Evolutionary conservation across 768 basidiomycete genomes (phyloP).

Genomic region (Kwoniella sp.): DNA sequence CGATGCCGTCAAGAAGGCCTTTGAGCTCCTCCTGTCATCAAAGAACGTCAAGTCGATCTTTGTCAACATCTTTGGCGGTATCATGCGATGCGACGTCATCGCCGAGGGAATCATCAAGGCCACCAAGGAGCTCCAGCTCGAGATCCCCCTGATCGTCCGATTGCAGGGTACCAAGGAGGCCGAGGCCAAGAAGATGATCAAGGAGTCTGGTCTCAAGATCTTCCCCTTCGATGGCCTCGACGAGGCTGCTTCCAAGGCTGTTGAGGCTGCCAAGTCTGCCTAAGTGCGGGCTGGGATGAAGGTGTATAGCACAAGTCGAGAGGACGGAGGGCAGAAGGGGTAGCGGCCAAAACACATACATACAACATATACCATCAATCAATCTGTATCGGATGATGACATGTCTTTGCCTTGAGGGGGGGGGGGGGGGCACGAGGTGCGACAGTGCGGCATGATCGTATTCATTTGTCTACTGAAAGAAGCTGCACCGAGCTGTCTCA

Average conservation of each 20-base stretch:
- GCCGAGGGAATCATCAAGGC: constrained; percentile 88
- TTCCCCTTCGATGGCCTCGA: constrained; percentile 84
- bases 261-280: constrained; percentile 48
- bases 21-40: constrained; percentile 86
- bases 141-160: constrained; percentile 84
- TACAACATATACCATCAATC: too few species aligned
- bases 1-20: constrained; percentile 99
- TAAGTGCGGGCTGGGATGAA: neutral
- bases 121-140: constrained; percentile 79
- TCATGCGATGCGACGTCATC: constrained; percentile 88
- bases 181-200: constrained; percentile 94
- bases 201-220: constrained; percentile 85
- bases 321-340: neutral
- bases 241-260: constrained; percentile 65
- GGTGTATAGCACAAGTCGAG: too few species aligned
- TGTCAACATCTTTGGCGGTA: constrained; percentile 73
- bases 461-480: too few species aligned
- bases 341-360: too few species aligned
- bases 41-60: constrained; percentile 96
- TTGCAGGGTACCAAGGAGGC: constrained; percentile 95
- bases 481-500: too few species aligned
- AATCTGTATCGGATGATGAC: too few species aligned
- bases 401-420: too few species aligned
- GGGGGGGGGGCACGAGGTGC: too few species aligned
- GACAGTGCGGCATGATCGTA: too few species aligned